Conservation (phyloP, 1,139 yeast genomes). For the Nadsonia commutata region DNA sequence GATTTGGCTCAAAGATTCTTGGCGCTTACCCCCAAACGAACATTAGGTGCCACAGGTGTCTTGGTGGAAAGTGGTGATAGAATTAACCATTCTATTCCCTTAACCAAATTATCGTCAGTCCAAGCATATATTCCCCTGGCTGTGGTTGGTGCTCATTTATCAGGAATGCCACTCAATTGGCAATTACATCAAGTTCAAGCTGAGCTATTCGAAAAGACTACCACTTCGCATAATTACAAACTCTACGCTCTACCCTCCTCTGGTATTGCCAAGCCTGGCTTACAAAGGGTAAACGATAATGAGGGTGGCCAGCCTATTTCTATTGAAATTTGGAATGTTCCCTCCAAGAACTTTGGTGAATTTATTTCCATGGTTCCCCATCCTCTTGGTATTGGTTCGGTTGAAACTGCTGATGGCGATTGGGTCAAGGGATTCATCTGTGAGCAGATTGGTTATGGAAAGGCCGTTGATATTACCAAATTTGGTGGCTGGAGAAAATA, state of each 20-base stretch:
- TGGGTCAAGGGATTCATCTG: conserved; percentile 89
- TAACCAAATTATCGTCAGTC: conserved; percentile 13
- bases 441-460: conserved; percentile 76
- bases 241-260: conserved; percentile 65
- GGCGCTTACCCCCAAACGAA: conserved; percentile 32
- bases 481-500: conserved; percentile 83
- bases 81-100: conserved; percentile 21
- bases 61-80: conserved; percentile 26
- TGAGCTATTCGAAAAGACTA: conserved; percentile 46
- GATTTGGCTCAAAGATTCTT: conserved; percentile 68
- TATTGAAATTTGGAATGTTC: conserved; percentile 73
- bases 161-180: conserved; percentile 87
- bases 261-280: conserved; percentile 80
- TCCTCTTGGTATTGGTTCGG: conserved; percentile 90
- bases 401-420: conserved; percentile 62
- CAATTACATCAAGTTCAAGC: conserved; percentile 82
- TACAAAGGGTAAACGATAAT: conserved; percentile 44
- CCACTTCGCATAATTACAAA: conserved; percentile 58
- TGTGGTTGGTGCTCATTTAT: conserved; percentile 90
- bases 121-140: conserved; percentile 43
- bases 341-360: conserved; percentile 59
- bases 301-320: conserved; percentile 45
- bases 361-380: conserved; percentile 82
- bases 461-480: conserved; percentile 63
- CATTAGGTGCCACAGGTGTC: conserved; percentile 29